A percentile compares a stretch with the other conserved stretches of the same genome.
Evolutionary conservation across 1,284 basidiomycete genomes (phyloP).

Genomic region (Puccinia triticina): DNA sequence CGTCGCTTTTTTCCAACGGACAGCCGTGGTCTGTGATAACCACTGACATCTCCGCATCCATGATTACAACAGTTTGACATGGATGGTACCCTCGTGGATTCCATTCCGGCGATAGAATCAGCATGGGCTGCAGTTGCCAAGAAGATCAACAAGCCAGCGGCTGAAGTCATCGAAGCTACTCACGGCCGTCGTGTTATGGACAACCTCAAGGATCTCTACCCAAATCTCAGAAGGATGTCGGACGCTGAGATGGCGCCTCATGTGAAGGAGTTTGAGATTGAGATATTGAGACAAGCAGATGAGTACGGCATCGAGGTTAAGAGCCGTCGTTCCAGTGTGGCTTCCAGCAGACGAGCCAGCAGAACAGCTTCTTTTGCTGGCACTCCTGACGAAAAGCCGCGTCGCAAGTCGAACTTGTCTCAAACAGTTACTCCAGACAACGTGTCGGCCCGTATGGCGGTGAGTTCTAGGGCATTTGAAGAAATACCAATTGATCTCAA

Average conservation of each 20-base stretch:
- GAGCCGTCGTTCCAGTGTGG: conserved; percentile 53
- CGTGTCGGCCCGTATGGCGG: conserved; percentile 53
- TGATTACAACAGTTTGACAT: conserved; percentile 54
- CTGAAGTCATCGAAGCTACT: conserved; percentile 68
- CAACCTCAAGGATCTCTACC: conserved; percentile 69
- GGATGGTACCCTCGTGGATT: conserved; percentile 69
- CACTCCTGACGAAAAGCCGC: conserved; percentile 48
- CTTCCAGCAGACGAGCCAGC: conserved; percentile 38
- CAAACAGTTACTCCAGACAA: conserved; percentile 52
- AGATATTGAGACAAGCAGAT: conserved; percentile 74
- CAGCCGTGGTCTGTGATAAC: neutral
- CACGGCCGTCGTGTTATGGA: conserved; percentile 75
- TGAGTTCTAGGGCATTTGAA: neutral
- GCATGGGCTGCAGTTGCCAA: conserved; percentile 76
- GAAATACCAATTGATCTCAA: too few species aligned
- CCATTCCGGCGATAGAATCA: conserved; percentile 74
- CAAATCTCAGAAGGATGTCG: conserved; percentile 63
- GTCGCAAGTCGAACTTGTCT: conserved; percentile 53
- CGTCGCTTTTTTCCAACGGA: neutral
- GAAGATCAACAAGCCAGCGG: conserved; percentile 71
- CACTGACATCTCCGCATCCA: neutral
- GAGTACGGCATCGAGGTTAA: conserved; percentile 63
- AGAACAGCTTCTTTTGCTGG: conserved; percentile 40
- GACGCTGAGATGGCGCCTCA: conserved; percentile 70
- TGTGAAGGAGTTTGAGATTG: conserved; percentile 70